phyloP scores from a whole-genome alignment of 129 eudicot species.

The carrot (Daucus carota) region DNA sequence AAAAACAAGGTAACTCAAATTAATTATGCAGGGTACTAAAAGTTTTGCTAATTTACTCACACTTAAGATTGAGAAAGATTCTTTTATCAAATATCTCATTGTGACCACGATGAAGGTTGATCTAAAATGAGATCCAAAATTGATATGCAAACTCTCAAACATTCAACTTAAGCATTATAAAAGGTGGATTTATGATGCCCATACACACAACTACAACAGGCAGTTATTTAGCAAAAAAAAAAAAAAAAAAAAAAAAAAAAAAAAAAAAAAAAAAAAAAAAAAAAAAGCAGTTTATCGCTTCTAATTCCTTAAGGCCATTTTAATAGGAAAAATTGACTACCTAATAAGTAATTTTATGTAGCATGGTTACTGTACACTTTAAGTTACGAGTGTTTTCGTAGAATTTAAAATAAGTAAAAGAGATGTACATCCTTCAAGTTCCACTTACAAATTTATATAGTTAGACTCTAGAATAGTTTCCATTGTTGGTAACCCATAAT shows the following conservation, averaged over 20 bases:
- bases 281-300: neutral
- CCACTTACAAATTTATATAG: neutral
- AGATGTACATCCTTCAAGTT: neutral
- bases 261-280: too few relatives aligned
- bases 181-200: neutral
- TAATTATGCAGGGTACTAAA: neutral
- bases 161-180: neutral
- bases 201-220: neutral
- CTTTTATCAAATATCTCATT: neutral
- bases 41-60: neutral
- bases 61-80: neutral
- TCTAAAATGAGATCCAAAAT: neutral
- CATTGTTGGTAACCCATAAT: neutral
- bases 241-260: too few relatives aligned
- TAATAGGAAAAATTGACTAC: neutral
- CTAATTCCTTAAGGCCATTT: neutral
- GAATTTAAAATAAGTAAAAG: neutral
- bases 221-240: too few relatives aligned
- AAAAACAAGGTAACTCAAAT: constrained; percentile 57
- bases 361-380: neutral
- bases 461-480: neutral
- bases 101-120: neutral
- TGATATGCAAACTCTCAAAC: neutral
- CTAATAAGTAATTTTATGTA: neutral
- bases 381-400: neutral